phyloP scores from a whole-genome alignment of 2,329 filamentous ascomycete genomes.

The Sclerotinia spermophila region DNA sequence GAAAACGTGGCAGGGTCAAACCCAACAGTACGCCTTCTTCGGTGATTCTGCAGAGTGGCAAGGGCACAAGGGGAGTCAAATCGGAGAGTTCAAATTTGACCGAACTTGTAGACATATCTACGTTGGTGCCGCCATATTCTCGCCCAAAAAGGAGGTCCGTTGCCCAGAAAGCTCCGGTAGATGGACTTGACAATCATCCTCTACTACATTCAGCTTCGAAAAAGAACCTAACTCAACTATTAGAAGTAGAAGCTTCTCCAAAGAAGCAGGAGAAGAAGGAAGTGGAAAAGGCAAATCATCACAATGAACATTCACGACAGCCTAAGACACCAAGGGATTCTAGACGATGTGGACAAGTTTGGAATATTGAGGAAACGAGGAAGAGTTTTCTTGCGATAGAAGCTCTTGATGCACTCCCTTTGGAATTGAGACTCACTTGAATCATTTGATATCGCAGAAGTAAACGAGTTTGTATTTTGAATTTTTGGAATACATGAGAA shows the following conservation, averaged over 20 bases:
- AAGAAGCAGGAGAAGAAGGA: background rate
- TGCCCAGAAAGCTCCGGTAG: too few species aligned
- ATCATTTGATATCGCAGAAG: background rate
- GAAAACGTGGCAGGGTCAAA: background rate
- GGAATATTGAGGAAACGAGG: background rate
- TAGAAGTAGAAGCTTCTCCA: background rate
- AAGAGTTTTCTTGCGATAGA: background rate
- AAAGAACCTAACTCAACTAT: background rate
- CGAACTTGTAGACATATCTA: background rate
- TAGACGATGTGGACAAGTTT: slow-evolving; percentile 2
- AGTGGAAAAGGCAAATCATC: background rate
- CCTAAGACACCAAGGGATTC: background rate
- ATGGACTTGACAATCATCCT: background rate
- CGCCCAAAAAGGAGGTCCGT: background rate
- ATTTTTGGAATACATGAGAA: background rate
- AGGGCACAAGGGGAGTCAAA: background rate
- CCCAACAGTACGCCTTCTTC: background rate
- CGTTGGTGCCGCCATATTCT: background rate
- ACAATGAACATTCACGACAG: background rate
- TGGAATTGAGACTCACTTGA: background rate
- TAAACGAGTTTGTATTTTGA: background rate
- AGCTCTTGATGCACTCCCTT: background rate
- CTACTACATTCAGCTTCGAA: background rate
- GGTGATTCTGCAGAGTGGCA: background rate
- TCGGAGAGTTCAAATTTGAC: background rate